phyloP scores from a whole-genome alignment of 1,139 yeast genomes.

The Wickerhamomyces sp. region DNA sequence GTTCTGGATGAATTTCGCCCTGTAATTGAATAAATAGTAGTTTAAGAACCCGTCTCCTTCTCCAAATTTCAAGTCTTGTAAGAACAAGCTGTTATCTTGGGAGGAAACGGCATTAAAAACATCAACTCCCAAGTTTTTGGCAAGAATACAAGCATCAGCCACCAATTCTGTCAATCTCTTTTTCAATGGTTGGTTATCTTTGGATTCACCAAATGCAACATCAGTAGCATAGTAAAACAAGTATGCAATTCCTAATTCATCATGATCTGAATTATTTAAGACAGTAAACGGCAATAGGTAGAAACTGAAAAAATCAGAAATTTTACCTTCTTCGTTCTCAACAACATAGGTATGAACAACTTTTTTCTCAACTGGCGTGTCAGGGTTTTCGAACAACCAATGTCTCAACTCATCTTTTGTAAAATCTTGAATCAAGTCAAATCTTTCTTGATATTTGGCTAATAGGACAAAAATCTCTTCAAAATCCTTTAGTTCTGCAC shows the following conservation, averaged over 20 bases:
- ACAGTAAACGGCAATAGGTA: slow-evolving; percentile 87
- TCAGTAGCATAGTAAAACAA: slow-evolving; percentile 86
- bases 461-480: slow-evolving; percentile 59
- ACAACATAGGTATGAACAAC: slow-evolving; percentile 81
- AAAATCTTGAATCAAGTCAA: slow-evolving; percentile 70
- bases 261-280: slow-evolving; percentile 59
- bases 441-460: slow-evolving; percentile 57
- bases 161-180: slow-evolving; percentile 58
- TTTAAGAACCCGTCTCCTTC: slow-evolving; percentile 91
- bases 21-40: slow-evolving; percentile 88
- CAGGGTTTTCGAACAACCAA: slow-evolving; percentile 61
- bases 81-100: slow-evolving; percentile 81
- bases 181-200: slow-evolving; percentile 36
- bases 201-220: slow-evolving; percentile 34
- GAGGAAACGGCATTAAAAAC: slow-evolving; percentile 91
- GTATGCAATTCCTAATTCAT: slow-evolving; percentile 79
- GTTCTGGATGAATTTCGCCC: slow-evolving; percentile 73
- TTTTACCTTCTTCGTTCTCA: slow-evolving; percentile 53
- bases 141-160: slow-evolving; percentile 71
- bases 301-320: slow-evolving; percentile 87
- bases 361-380: slow-evolving; percentile 31
- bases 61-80: slow-evolving; percentile 83
- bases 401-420: slow-evolving; percentile 68
- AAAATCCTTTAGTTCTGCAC: slow-evolving; percentile 56
- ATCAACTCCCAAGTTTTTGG: slow-evolving; percentile 67